A percentile compares a stretch with the other conserved stretches of the same genome.
Evolutionary conservation across 2,329 filamentous ascomycete genomes (phyloP).

Genomic region (Paraconiothyrium brasiliense): DNA sequence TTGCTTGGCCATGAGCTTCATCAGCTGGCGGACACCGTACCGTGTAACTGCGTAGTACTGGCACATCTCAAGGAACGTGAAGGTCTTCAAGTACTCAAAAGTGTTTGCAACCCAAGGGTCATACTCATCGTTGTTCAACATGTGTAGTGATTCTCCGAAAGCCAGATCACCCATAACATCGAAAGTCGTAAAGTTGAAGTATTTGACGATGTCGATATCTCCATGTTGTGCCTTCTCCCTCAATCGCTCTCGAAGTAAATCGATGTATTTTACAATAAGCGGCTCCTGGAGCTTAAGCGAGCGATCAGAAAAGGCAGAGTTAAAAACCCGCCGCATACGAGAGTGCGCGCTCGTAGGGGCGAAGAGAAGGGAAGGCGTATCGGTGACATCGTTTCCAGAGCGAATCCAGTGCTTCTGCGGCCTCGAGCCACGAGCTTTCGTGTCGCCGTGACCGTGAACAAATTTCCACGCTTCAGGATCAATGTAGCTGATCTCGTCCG

Average conservation of each 20-base stretch:
- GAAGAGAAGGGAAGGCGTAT: constrained; percentile 39
- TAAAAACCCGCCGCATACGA: constrained; percentile 51
- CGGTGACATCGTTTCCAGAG: constrained; percentile 36
- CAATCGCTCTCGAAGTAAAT: constrained; percentile 52
- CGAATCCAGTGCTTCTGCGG: constrained; percentile 26
- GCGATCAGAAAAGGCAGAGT: constrained; percentile 54
- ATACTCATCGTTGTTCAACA: constrained; percentile 41
- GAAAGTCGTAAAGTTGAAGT: constrained; percentile 48
- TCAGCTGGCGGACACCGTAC: neutral
- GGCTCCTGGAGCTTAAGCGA: constrained; percentile 54
- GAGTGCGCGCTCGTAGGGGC: constrained; percentile 48
- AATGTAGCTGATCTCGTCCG: constrained; percentile 54
- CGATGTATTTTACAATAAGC: constrained; percentile 52
- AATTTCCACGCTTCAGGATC: constrained; percentile 47
- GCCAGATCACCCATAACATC: constrained; percentile 47
- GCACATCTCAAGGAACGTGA: constrained; percentile 16
- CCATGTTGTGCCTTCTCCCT: constrained; percentile 43
- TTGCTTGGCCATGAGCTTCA: neutral
- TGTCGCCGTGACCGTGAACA: constrained; percentile 46
- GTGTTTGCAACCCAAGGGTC: constrained; percentile 45
- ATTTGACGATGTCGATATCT: constrained; percentile 44
- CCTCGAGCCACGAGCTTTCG: constrained; percentile 28
- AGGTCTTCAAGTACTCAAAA: constrained; percentile 34
- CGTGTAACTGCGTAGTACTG: constrained; percentile 21
- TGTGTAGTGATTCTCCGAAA: constrained; percentile 43